phyloP scores from a whole-genome alignment of 2,329 filamentous ascomycete species.

The Coccinonectria pachysandricola region DNA sequence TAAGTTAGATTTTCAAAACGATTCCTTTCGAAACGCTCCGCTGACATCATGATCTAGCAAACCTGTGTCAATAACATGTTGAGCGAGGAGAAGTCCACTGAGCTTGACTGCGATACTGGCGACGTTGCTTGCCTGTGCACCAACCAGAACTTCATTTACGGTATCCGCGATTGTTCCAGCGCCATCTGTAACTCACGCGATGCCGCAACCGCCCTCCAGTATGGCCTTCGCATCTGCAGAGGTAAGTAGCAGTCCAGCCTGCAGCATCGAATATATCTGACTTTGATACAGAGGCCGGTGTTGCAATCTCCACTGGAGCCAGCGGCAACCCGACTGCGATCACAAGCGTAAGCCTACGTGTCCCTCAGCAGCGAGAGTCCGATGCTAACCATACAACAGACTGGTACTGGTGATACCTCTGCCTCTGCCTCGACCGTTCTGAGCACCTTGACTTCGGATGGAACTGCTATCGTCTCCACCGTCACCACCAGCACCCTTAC shows the following conservation, averaged over 20 bases:
- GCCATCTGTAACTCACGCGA: constrained; percentile 30
- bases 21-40: no score
- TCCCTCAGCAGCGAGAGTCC: not conserved
- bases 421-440: no score
- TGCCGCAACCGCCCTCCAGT: constrained; percentile 27
- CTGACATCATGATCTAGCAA: constrained; percentile 27
- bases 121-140: constrained; percentile 38
- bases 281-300: constrained; percentile 23
- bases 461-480: no score
- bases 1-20: no score
- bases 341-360: no score
- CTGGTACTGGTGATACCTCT: constrained; percentile 14
- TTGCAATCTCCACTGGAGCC: constrained; percentile 23
- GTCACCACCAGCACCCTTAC: no score
- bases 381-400: constrained; percentile 2
- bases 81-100: constrained; percentile 25
- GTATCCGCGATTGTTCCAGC: constrained; percentile 40
- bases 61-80: constrained; percentile 43
- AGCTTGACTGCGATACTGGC: constrained; percentile 34
- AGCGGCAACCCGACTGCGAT: no score
- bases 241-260: no score
- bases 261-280: no score
- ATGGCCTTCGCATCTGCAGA: constrained; percentile 29
- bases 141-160: constrained; percentile 36
- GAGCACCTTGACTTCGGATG: no score